Evolutionary conservation across 371 early-diverging fungal species (phyloP).

Genomic region (Mucor saturninus): DNA sequence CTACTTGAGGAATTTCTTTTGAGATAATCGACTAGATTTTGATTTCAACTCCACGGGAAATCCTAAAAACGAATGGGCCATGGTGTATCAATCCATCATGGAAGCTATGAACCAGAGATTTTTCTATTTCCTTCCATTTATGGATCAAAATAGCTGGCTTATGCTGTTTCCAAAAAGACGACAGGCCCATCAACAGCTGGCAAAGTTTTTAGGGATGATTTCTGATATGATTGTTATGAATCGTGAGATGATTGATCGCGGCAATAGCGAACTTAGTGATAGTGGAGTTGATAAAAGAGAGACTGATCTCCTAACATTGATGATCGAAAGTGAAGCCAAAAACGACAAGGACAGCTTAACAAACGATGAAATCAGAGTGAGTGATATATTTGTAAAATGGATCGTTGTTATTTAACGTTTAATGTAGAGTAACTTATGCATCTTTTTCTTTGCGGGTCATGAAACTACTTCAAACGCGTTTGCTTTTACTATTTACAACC

Average conservation of each 20-base stretch:
- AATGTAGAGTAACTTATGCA: conserved; percentile 27
- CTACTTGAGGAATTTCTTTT: too few relatives aligned
- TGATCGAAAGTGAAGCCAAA: conserved; percentile 28
- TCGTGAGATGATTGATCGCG: background rate
- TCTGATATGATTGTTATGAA: conserved; percentile 18
- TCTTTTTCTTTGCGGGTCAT: conserved; percentile 55
- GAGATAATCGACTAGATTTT: background rate
- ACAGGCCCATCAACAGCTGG: conserved; percentile 3
- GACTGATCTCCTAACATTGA: conserved; percentile 47
- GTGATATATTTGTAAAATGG: background rate
- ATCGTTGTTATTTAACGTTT: too few relatives aligned
- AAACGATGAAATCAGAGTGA: conserved; percentile 6
- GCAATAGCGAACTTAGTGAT: conserved; percentile 5
- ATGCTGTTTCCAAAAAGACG: conserved; percentile 24
- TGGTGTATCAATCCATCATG: background rate
- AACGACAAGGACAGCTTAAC: background rate
- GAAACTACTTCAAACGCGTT: conserved; percentile 60
- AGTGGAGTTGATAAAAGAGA: conserved; percentile 19
- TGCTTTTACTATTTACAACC: conserved; percentile 20
- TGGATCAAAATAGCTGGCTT: conserved; percentile 8
- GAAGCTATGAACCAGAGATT: background rate
- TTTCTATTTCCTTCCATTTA: conserved; percentile 7
- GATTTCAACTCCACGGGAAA: conserved; percentile 6
- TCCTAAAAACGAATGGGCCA: conserved; percentile 6
- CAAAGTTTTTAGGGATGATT: conserved; percentile 16